Evolutionary conservation across 129 eudicot species (phyloP).

Genomic region (Solidago caesia): DNA sequence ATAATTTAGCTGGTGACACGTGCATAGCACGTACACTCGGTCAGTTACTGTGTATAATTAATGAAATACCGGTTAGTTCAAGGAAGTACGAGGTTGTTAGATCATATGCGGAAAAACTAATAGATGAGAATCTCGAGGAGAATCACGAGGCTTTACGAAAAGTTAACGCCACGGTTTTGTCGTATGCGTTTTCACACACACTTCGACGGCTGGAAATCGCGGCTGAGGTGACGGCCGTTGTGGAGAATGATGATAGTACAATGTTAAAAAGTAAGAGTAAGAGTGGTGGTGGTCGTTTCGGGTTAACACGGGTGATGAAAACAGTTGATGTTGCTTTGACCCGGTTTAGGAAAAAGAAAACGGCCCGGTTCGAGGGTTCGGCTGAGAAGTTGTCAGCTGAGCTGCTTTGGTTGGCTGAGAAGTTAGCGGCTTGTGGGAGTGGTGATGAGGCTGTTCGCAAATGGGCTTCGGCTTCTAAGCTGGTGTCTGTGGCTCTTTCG

Average conservation of each 20-base stretch:
- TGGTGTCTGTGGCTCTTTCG: constrained; percentile 64
- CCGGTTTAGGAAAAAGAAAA: constrained; percentile 34
- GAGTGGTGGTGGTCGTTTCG: constrained; percentile 23
- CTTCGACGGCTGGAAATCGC: constrained; percentile 50
- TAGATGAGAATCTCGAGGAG: constrained; percentile 57
- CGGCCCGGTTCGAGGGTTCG: constrained; percentile 34
- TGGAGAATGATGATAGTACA: constrained; percentile 3
- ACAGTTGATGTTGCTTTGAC: constrained; percentile 42
- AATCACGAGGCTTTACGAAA: constrained; percentile 39
- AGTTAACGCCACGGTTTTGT: constrained; percentile 56
- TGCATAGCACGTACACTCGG: constrained; percentile 68
- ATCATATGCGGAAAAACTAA: constrained; percentile 58
- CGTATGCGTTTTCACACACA: constrained; percentile 58
- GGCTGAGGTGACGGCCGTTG: neutral
- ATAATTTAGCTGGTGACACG: constrained; percentile 25
- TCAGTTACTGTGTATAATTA: constrained; percentile 55
- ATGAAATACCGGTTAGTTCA: constrained; percentile 69
- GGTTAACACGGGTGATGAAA: constrained; percentile 33
- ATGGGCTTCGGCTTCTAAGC: constrained; percentile 73
- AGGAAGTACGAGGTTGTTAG: constrained; percentile 75
- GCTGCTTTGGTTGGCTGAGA: constrained; percentile 75
- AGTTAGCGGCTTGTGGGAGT: constrained; percentile 62
- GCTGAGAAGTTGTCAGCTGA: constrained; percentile 87
- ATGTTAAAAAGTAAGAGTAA: neutral
- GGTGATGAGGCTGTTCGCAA: constrained; percentile 61